Evolutionary conservation across 441 rosid species (phyloP), one percentile per base, ranked within the genome.

Genomic region (Oxalis stricta): DNA sequence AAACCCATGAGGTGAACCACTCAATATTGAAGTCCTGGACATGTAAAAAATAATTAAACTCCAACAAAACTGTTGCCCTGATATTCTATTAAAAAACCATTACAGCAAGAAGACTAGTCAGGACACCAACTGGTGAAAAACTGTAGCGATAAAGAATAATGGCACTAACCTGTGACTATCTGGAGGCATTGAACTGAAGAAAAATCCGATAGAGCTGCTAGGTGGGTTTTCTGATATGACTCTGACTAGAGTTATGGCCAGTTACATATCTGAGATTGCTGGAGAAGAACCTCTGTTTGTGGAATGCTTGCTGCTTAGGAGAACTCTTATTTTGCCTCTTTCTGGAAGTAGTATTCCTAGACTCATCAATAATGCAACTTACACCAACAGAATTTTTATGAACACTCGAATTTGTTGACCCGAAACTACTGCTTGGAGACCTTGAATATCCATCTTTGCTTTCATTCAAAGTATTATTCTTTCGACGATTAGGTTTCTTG

Each of bases 101-200:
- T 17, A 53, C 31, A 15, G 32, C 42, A 26, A 28, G 18, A 22
- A 32, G 10, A 26, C 44, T 13, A 48, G 31, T n/a, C 9, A 32
- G 52, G 43, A 24, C 18, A 32, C 35, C 29, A 20, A 12, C 0
- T 10, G 41, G 31, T n/a, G 18, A 31, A 32, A 17, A 13, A 46
- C 19, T 11, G 2, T 24, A 23, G 33, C 23, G 18, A 26, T 48
- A 44, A 54, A 44, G 3, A 52, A 33, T 45, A 32, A 33, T 56
- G 40, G 22, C 55, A 71, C 96, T 69, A 52, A 85, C 98, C 96
- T 73, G 18, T 73, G 73, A 61, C 52, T 71, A 56, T 91, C 98
- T 35, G 98, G 98, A 53, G 98, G 94, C 4, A 94, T 91, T 48
- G 96, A 83, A 42, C 96, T 79, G 61, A 75, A 91, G 89, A 83